Base-by-base conservation (phyloP, 176 grass and related monocot genomes). In the Tuctoria greenei region DNA sequence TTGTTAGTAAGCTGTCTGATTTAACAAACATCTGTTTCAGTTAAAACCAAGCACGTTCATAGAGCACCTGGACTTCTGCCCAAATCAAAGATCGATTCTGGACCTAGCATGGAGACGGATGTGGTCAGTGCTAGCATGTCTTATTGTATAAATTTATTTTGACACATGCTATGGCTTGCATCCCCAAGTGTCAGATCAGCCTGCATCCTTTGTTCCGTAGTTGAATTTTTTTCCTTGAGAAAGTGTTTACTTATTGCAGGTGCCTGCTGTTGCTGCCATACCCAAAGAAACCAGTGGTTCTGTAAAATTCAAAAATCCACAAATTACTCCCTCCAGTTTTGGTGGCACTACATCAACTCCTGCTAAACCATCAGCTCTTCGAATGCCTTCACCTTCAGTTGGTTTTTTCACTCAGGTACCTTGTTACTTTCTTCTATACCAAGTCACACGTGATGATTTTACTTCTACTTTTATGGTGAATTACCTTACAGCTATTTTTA, bases 391-490 rank as follows among this genome's bases (percentile, higher is more conserved):
- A 68, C 87, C 91, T 39, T 94, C 91, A 34, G 39, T 86, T 41
- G 84, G 91, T 23, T 92, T 86, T 92, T 98, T 98, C 58, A 17
- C 76, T 57, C 84, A 90, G 91, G 95, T 97, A 90, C 5, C 43
- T 36, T 78, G 28, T 74, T 64, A 75, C 10, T 4, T 36, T 78
- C 26, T 85, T 66, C 43, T 54, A 57, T n/a, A 12, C 37, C 20
- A 58, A 69, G 47, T 31, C 43, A 15, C 20, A 15, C 62, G 26
- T 46, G 50, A 10, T 20, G 10, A 17, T 46, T 72, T 27, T 54
- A 58, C 25, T 20, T 68, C 25, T 50, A 61, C 20, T 14, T 16
- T 35, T 67, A 13, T 42, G 64, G 17, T 40, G 24, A 42, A 35
- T 72, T 35, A 39, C 52, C 27, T 61, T 9, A 67, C 41, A 83